phyloP scores from a whole-genome alignment of 2,329 filamentous ascomycete genomes.

The Metarhizium guizhouense region DNA sequence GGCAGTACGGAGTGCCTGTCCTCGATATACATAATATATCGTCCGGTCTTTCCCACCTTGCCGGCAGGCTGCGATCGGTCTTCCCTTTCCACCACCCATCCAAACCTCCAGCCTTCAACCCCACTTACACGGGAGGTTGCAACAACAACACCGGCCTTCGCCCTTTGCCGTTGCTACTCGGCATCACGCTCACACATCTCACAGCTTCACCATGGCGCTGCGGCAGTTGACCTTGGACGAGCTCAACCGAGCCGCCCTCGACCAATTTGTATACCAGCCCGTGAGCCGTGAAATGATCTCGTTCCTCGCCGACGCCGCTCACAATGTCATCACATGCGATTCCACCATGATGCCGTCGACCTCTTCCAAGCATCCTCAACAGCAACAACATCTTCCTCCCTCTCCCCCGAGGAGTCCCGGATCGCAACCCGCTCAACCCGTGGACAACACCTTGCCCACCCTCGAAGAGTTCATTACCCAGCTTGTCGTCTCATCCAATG shows the following conservation, averaged over 20 bases:
- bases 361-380: conserved; percentile 16
- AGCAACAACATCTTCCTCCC: conserved; percentile 25
- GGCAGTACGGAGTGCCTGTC: background rate
- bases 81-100: background rate
- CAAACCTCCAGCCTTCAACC: background rate
- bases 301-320: conserved; percentile 66
- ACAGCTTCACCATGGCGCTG: conserved; percentile 33
- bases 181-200: background rate
- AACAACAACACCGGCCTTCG: conserved; percentile 1
- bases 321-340: conserved; percentile 75
- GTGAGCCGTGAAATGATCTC: conserved; percentile 69
- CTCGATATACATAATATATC: conserved; percentile 8
- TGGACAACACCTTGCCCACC: conserved; percentile 57
- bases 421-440: conserved; percentile 36
- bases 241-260: conserved; percentile 66
- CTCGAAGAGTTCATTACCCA: conserved; percentile 88
- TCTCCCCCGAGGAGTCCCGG: conserved; percentile 43
- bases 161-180: background rate
- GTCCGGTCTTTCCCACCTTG: background rate
- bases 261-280: conserved; percentile 70
- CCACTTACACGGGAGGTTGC: conserved; percentile 3
- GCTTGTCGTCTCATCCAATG: conserved; percentile 85
- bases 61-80: background rate
- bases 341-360: conserved; percentile 42
- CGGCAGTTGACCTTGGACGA: conserved; percentile 39